A percentile compares a stretch with the other conserved stretches of the same genome.
phyloP scores from a whole-genome alignment of 2,329 filamentous ascomycete genomes.

The Blastomyces emzantsi region DNA sequence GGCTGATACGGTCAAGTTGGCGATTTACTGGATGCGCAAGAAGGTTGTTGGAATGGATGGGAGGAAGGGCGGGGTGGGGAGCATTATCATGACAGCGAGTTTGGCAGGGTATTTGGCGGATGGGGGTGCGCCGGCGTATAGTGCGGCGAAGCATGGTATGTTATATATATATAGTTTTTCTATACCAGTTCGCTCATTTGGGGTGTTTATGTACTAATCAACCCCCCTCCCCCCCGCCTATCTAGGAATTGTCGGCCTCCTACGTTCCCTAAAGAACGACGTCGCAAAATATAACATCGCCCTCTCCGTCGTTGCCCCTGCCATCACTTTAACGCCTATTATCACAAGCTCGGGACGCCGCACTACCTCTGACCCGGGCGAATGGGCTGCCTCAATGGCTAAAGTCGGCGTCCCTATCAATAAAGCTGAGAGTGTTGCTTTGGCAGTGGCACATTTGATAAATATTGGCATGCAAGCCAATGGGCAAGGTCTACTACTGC shows the following conservation, averaged over 20 bases:
- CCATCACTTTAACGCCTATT: conserved; percentile 42
- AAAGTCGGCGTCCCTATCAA: conserved; percentile 41
- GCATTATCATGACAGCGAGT: conserved; percentile 42
- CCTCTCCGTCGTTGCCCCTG: conserved; percentile 41
- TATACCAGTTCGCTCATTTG: neutral
- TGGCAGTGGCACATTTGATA: conserved; percentile 39
- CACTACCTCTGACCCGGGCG: conserved; percentile 27
- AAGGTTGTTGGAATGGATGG: conserved; percentile 19
- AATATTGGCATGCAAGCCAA: conserved; percentile 37
- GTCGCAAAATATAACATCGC: conserved; percentile 39
- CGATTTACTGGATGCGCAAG: conserved; percentile 40
- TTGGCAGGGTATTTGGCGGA: conserved; percentile 43
- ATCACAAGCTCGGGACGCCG: conserved; percentile 25
- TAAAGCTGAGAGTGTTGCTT: conserved; percentile 36
- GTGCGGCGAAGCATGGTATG: conserved; percentile 42
- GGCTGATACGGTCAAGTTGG: conserved; percentile 40
- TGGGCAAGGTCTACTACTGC: conserved; percentile 40
- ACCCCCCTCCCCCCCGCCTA: neutral
- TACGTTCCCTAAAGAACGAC: conserved; percentile 43
- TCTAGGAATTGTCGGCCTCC: conserved; percentile 39
- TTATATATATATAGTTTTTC: neutral
- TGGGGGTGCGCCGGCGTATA: conserved; percentile 41
- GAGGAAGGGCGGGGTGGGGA: conserved; percentile 31
- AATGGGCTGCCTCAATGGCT: conserved; percentile 39
- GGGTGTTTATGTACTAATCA: neutral